These are phyloP conservation scores for Flammula alnicola DNA, from an alignment of 1,284 basidiomycete species.

Conservation along the genomic window DNA sequence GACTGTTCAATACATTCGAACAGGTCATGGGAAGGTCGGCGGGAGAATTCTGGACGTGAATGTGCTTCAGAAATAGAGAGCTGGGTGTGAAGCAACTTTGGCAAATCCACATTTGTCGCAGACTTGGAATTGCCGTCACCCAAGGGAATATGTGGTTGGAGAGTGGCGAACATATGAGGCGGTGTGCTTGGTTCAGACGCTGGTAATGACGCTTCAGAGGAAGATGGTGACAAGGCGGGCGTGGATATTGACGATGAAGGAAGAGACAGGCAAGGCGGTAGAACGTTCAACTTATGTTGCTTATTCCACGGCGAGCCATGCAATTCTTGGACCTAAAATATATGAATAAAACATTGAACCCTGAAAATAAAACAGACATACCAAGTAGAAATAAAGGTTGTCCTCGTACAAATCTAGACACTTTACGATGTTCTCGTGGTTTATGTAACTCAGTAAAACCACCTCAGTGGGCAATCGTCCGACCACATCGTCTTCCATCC, in stretches of 20 bases:
- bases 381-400: conserved; percentile 83
- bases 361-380: conserved; percentile 41
- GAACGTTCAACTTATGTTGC: conserved; percentile 31
- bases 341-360: background rate
- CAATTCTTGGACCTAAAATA: conserved; percentile 83
- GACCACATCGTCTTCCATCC: conserved; percentile 69
- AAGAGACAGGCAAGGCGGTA: conserved; percentile 28
- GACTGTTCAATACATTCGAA: conserved; percentile 94
- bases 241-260: conserved; percentile 47
- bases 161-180: conserved; percentile 33
- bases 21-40: conserved; percentile 85
- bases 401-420: conserved; percentile 88
- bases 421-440: conserved; percentile 82
- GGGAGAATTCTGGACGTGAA: conserved; percentile 56
- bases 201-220: conserved; percentile 50
- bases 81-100: conserved; percentile 20
- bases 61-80: conserved; percentile 18
- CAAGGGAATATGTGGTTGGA: conserved; percentile 21
- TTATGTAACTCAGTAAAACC: conserved; percentile 73
- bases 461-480: conserved; percentile 82
- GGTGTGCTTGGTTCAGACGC: conserved; percentile 49
- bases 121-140: conserved; percentile 2
- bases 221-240: conserved; percentile 61
- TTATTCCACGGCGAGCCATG: conserved; percentile 87
- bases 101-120: conserved; percentile 16